phyloP scores from a whole-genome alignment of 1,284 basidiomycete genomes.

The Moesziomyces sp. region DNA sequence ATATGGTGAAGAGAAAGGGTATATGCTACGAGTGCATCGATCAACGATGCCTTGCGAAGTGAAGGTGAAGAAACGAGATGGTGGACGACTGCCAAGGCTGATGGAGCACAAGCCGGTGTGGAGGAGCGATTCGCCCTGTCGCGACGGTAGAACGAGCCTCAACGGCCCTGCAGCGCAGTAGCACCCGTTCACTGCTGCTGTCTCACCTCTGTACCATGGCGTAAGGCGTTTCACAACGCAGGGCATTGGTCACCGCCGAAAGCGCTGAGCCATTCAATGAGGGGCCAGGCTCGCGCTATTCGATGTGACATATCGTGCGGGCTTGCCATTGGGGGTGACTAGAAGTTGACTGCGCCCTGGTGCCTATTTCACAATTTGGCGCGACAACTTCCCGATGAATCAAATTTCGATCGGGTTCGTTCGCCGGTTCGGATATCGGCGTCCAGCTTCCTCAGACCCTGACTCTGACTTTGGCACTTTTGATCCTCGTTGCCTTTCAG shows the following conservation, averaged over 20 bases:
- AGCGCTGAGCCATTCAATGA: no score
- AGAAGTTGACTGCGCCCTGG: not conserved
- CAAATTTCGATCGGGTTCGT: not conserved
- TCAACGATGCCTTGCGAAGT: conserved; percentile 18
- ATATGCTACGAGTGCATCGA: conserved; percentile 14
- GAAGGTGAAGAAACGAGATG: not conserved
- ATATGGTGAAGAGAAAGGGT: not conserved
- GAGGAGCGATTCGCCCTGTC: no score
- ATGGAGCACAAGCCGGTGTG: no score
- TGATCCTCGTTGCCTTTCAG: not conserved
- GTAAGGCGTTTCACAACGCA: not conserved
- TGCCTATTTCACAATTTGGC: not conserved
- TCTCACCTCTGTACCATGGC: not conserved
- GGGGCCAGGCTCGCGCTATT: conserved; percentile 21
- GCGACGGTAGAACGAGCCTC: not conserved
- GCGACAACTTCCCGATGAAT: not conserved
- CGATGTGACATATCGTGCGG: conserved; percentile 36
- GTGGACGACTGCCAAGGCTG: not conserved
- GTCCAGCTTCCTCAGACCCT: not conserved
- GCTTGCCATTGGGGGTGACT: not conserved
- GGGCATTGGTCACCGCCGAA: no score
- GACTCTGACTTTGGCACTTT: no score
- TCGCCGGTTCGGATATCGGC: not conserved
- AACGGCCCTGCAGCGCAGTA: not conserved
- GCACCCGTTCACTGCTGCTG: no score